Evolutionary conservation across 768 basidiomycete genomes (phyloP), one percentile per base, ranked within the genome.

Genomic region (Crucibulum laeve): DNA sequence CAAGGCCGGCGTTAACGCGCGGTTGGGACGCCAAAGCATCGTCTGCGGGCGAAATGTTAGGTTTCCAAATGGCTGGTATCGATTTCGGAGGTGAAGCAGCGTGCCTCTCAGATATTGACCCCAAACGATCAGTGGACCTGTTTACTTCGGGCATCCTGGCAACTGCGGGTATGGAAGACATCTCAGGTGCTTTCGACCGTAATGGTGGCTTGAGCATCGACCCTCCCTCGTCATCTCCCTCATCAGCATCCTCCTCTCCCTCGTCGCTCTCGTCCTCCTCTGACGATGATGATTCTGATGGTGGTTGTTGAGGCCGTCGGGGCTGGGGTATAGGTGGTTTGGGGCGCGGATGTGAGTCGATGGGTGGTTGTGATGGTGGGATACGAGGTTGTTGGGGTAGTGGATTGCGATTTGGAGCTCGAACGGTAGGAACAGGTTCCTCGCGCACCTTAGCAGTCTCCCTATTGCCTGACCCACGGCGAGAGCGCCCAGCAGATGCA

Each of bases 61-160:
- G 76, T 26, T 66, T 73, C 77, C 78, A 79, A 23, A 77, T 56
- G 45, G 76, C 73, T 11, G 69, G 74, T 1, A 60, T 56, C 33
- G 59, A 51, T 25, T 60, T 58, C 11, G 67, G 54, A 45, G 69
- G 54, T 45, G 63, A 52, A 10, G 64, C 53, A 52, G 59, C 46
- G 44, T 65, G 55, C 32, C 64, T 60, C 22, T 68, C 65, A 13
- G 62, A 53, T 45, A 65, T 61, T 10, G 65, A 62, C 36, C 70
- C 35, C 3, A 19, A 13, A 13, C 18, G 35, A 13, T 10, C 14
- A n/a, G 35, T 58, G 25, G 61, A 58, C 14, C 54, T 56, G 22
- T 65, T 56, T 40, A 59, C 54, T 32, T 53, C 56, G 22, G 38
- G 50, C 47, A 58, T 57, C n/a, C 46, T 6, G 7, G 8, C 8